Evolutionary conservation across 192 early-diverging fungal species (phyloP).

Genomic region (Coemansia sp.): DNA sequence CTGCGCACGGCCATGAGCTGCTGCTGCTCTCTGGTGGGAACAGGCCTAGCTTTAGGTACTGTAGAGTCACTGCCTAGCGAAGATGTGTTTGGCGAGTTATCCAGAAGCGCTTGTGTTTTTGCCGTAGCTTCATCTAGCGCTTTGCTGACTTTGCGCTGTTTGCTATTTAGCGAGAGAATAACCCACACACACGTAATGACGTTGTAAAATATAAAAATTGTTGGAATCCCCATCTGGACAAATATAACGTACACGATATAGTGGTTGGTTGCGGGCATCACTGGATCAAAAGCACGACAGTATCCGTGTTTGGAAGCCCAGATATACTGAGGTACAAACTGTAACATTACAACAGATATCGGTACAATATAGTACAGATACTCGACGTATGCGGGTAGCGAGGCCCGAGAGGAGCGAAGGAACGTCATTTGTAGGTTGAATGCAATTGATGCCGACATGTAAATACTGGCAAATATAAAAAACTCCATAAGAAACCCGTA

Average conservation of each 20-base stretch:
- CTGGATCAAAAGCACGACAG: slow-evolving; percentile 15
- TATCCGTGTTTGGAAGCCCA: slow-evolving; percentile 15
- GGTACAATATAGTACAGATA: slow-evolving; percentile 35
- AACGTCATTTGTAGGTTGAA: slow-evolving; percentile 42
- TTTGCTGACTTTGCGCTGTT: slow-evolving; percentile 18
- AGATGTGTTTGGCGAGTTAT: not conserved
- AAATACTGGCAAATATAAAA: slow-evolving; percentile 16
- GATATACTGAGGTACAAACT: slow-evolving; percentile 15
- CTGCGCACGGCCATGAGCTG: slow-evolving; percentile 29
- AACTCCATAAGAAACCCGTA: slow-evolving; percentile 16
- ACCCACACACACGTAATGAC: slow-evolving; percentile 13
- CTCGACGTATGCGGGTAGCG: slow-evolving; percentile 27
- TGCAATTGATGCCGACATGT: slow-evolving; percentile 38
- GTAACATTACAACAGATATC: slow-evolving; percentile 7
- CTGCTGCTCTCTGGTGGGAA: slow-evolving; percentile 17
- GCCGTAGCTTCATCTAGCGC: slow-evolving; percentile 11
- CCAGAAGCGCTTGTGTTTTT: slow-evolving; percentile 9
- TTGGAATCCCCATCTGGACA: slow-evolving; percentile 12
- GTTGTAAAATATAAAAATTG: slow-evolving; percentile 31
- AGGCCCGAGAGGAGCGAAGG: slow-evolving; percentile 12
- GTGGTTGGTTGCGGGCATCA: slow-evolving; percentile 9
- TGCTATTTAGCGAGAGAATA: slow-evolving; percentile 24
- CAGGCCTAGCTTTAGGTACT: not conserved
- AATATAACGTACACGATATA: slow-evolving; percentile 23
- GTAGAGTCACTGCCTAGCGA: not conserved